phyloP scores from a whole-genome alignment of 768 basidiomycete species.

The Suillus cothurnatus region DNA sequence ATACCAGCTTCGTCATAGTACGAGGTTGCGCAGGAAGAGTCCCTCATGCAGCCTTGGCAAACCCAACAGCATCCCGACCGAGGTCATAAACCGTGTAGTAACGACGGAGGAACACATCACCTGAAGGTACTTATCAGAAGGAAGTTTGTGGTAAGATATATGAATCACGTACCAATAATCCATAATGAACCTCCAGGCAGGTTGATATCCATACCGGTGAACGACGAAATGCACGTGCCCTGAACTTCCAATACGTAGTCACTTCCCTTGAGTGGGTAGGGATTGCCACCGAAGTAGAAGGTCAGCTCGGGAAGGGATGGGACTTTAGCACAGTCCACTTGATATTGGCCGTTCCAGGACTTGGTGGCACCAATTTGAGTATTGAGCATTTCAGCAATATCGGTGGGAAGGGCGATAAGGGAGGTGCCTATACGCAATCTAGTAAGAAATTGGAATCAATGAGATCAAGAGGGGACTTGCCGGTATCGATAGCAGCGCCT shows the following conservation, averaged over 20 bases:
- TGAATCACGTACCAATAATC: constrained; percentile 71
- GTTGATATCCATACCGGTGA: constrained; percentile 91
- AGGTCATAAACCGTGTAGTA: constrained; percentile 92
- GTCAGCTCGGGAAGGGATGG: constrained; percentile 81
- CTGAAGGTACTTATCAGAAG: constrained; percentile 34
- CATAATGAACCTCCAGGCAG: constrained; percentile 78
- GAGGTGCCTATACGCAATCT: constrained; percentile 66
- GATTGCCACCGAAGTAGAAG: constrained; percentile 80
- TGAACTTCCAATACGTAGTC: constrained; percentile 93
- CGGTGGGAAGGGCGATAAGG: constrained; percentile 89
- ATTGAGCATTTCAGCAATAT: constrained; percentile 98
- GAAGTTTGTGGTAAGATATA: background rate
- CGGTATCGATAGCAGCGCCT: constrained; percentile 91
- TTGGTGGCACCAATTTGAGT: constrained; percentile 91
- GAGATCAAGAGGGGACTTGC: constrained; percentile 38
- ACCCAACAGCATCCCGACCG: constrained; percentile 78
- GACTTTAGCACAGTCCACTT: constrained; percentile 85
- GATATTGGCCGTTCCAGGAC: constrained; percentile 96
- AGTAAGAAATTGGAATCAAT: constrained; percentile 10
- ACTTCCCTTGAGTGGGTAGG: constrained; percentile 74
- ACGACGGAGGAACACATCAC: constrained; percentile 90
- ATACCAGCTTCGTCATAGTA: background rate
- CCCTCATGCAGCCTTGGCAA: constrained; percentile 53
- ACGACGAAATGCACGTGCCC: constrained; percentile 92
- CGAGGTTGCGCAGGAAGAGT: background rate